Conservation (phyloP, 768 basidiomycete genomes). For the Tubosaeta brunneosetosa region DNA sequence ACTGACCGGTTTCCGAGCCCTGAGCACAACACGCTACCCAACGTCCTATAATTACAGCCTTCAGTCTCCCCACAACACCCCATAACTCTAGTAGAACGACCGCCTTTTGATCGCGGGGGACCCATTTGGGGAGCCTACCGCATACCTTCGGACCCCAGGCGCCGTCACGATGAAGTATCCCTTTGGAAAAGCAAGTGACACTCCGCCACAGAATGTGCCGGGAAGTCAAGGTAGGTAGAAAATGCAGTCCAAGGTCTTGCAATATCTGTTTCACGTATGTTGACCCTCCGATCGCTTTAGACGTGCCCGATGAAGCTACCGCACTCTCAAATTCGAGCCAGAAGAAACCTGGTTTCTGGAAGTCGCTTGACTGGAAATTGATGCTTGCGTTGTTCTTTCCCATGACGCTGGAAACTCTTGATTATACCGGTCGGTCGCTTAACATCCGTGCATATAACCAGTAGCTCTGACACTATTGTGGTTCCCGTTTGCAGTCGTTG, state of each 20-base stretch:
- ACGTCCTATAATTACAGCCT: neutral
- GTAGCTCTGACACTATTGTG: neutral
- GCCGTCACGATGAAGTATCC: constrained; percentile 8
- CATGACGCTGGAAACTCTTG: constrained; percentile 36
- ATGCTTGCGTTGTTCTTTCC: constrained; percentile 39
- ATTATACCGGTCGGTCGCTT: constrained; percentile 23
- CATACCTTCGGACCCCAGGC: neutral
- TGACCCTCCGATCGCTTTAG: constrained; percentile 3
- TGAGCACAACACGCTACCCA: neutral
- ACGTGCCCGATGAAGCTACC: neutral
- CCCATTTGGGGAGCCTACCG: neutral
- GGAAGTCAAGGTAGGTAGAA: constrained; percentile 4
- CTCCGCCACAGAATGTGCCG: neutral
- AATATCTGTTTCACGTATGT: neutral
- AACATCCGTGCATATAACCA: neutral
- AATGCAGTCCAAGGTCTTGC: neutral
- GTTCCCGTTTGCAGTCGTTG: constrained; percentile 35
- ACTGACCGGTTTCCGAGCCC: neutral
- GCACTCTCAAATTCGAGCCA: neutral
- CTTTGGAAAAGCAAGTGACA: constrained; percentile 3
- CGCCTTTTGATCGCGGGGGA: neutral
- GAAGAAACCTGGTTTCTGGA: constrained; percentile 22
- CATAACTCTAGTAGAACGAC: neutral
- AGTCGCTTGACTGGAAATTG: constrained; percentile 25
- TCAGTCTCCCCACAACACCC: neutral